Base-by-base conservation (phyloP, 2,329 filamentous ascomycete genomes). In the Dothistroma septosporum region DNA sequence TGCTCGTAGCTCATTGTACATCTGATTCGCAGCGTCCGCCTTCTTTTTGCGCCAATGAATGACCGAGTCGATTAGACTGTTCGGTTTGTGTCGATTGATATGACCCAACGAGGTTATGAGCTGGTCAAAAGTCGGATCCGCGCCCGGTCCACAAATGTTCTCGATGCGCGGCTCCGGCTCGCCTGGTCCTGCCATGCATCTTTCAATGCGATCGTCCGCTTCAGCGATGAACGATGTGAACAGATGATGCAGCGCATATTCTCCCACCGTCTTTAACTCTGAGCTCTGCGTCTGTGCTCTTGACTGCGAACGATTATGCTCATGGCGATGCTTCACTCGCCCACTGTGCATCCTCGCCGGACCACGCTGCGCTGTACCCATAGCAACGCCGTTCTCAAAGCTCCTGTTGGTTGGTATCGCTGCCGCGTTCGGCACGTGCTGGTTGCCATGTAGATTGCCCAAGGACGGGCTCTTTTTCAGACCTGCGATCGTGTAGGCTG, bases 31-130 rank as follows among this genome's bases (percentile, higher is more conserved):
- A 22, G 89, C 87, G 75, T 97, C 93, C 66, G 92, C 96, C 78
- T 97, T 97, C 66, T 86, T 90, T 76, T 97, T 97, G 59, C 94
- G 87, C 94, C 94, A 99, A 33, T 96, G 84, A 91, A 99, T 99
- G 75, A 99, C 92, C 21, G 91, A 92, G 75, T 99, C 94, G 70
- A 99, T 97, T 55, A 99, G 78, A 5, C 92, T 90, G 73, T 96
- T 97, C 5, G 95, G 95, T 72, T 95, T 96, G 67, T 92, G 89
- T 61, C 91, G 90, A 57, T 93, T 91, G 71, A 99, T 96, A 73
- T 97, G 93, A 3, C 94, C 94, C 44, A 99, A 82, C 16, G 95
- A 94, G 31, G 88, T 87, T 65, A 99, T 95, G 69, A 96, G 85
- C 76, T 97, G 93, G 75, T 99, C 94, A 73, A 99, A 99, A 11